Percentiles rank a stretch among this genome's conserved stretches.
These are phyloP conservation scores for Phytophthora citrophthora DNA, from an alignment of 352 stramenopile species.

Conservation along the genomic window DNA sequence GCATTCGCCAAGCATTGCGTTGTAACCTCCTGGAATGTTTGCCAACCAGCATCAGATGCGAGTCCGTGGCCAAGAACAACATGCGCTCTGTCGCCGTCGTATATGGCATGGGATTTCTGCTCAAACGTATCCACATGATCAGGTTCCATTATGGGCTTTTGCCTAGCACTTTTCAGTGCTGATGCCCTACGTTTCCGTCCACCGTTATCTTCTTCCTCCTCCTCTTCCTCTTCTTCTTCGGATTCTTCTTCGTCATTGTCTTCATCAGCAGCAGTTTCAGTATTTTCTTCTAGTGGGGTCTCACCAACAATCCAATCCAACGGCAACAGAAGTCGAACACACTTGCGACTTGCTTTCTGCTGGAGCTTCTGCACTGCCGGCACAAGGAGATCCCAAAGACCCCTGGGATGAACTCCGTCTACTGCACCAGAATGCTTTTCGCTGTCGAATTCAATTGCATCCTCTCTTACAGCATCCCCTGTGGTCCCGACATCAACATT, in stretches of 20 bases:
- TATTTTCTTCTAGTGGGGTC: constrained; percentile 49
- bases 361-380: constrained; percentile 59
- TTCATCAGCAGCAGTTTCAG: constrained; percentile 27
- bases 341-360: constrained; percentile 69
- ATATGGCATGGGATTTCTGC: constrained; percentile 28
- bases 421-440: neutral
- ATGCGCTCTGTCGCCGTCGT: constrained; percentile 52
- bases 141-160: constrained; percentile 40
- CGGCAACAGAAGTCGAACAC: constrained; percentile 60
- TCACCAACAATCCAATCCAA: constrained; percentile 72
- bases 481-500: constrained; percentile 1
- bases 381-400: constrained; percentile 44
- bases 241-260: constrained; percentile 50
- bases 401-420: neutral
- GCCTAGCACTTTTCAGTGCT: constrained; percentile 12
- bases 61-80: constrained; percentile 28
- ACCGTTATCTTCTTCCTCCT: constrained; percentile 17
- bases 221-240: constrained; percentile 45
- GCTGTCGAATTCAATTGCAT: neutral
- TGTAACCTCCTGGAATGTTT: constrained; percentile 26
- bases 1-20: constrained; percentile 26
- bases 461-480: constrained; percentile 5
- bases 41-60: constrained; percentile 22
- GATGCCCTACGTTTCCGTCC: constrained; percentile 22
- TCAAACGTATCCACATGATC: constrained; percentile 38